Percentiles rank a stretch among this genome's conserved stretches.
Conservation (phyloP, 768 basidiomycete species). For the Melanogaster broomeanus region DNA sequence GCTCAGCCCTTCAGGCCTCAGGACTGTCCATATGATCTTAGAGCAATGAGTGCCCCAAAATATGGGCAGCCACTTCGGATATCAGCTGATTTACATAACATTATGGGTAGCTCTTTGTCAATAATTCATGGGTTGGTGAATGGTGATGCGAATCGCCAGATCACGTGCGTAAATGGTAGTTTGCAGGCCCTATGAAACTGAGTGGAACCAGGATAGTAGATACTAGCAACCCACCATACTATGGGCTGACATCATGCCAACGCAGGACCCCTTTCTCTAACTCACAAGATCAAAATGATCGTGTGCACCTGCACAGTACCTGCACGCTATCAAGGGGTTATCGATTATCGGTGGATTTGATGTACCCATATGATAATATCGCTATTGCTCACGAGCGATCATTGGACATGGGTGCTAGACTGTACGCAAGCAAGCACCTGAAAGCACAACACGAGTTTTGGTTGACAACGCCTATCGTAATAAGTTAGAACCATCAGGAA, state of each 20-base stretch:
- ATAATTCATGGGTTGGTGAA: not conserved
- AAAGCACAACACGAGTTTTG: conserved; percentile 37
- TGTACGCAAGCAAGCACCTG: conserved; percentile 35
- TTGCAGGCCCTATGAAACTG: no score
- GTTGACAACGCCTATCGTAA: conserved; percentile 25
- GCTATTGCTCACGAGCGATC: not conserved
- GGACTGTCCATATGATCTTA: not conserved
- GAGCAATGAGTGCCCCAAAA: not conserved
- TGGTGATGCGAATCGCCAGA: not conserved
- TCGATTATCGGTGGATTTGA: not conserved
- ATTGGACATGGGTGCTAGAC: not conserved
- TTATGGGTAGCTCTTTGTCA: not conserved
- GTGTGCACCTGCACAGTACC: not conserved
- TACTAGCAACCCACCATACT: no score
- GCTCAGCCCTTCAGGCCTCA: no score
- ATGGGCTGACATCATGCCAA: not conserved
- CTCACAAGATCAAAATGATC: not conserved
- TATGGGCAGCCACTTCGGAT: not conserved
- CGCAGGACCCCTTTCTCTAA: no score
- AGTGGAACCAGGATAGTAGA: no score
- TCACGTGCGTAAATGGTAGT: no score
- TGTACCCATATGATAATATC: not conserved
- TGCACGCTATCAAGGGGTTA: not conserved
- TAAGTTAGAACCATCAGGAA: not conserved
- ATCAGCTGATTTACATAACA: not conserved